Percentiles rank a stretch among this genome's conserved stretches.
phyloP scores from a whole-genome alignment of 306 rosid species.

The Rosa multiflora region DNA sequence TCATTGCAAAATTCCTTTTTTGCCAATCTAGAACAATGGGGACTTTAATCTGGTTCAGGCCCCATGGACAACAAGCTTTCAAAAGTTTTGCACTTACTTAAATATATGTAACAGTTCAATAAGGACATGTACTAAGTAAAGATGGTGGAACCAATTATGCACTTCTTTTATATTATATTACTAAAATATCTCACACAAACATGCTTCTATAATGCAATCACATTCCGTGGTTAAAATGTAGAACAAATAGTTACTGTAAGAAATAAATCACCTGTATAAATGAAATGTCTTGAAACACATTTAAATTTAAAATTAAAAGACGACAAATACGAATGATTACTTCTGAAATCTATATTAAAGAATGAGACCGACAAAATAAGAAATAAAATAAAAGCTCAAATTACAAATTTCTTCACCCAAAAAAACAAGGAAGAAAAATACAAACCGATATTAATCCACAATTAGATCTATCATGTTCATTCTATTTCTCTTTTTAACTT shows the following conservation, averaged over 20 bases:
- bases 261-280: too few species aligned
- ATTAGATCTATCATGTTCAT: conserved; percentile 31
- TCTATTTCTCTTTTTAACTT: conserved; percentile 3
- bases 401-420: conserved; percentile 44
- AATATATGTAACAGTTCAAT: conserved; percentile 23
- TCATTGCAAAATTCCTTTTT: conserved; percentile 40
- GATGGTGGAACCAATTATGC: conserved; percentile 58
- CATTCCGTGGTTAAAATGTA: neutral
- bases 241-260: neutral
- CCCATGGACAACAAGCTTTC: conserved; percentile 70
- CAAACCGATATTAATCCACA: conserved; percentile 34
- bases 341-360: conserved; percentile 34
- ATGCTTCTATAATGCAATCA: conserved; percentile 39
- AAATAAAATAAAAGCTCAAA: conserved; percentile 20
- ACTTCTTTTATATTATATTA: conserved; percentile 26
- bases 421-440: conserved; percentile 25
- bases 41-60: conserved; percentile 56
- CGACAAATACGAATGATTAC: neutral
- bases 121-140: conserved; percentile 21
- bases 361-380: conserved; percentile 29
- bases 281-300: neutral
- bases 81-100: conserved; percentile 32
- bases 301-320: neutral
- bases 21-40: conserved; percentile 60
- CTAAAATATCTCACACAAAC: conserved; percentile 25